Percentiles rank a stretch among this genome's conserved stretches.
These are phyloP conservation scores for Opeltia flavorubescens DNA, from an alignment of 495 filamentous ascomycete genomes.

Conservation along the genomic window DNA sequence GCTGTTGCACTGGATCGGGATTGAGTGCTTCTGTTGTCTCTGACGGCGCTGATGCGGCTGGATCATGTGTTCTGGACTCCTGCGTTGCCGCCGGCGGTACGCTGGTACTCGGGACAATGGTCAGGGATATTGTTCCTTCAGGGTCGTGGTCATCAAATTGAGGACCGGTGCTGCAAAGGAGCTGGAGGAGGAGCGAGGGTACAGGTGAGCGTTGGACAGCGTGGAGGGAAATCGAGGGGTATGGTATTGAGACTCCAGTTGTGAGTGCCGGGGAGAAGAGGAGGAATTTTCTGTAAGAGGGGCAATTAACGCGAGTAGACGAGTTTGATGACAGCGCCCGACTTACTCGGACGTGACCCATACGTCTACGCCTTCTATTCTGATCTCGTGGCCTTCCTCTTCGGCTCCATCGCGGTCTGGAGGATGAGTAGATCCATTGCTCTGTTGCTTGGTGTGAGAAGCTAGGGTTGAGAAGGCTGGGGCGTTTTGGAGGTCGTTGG, in stretches of 20 bases:
- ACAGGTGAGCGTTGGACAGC: slow-evolving; percentile 50
- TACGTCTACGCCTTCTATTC: slow-evolving; percentile 43
- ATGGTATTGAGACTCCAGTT: slow-evolving; percentile 65
- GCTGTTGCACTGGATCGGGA: slow-evolving; percentile 24
- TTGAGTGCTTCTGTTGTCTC: slow-evolving; percentile 23
- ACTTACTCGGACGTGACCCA: slow-evolving; percentile 74
- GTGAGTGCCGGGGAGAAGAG: slow-evolving; percentile 48
- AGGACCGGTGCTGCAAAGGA: slow-evolving; percentile 35
- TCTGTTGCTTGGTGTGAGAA: slow-evolving; percentile 20
- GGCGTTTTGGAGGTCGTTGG: slow-evolving; percentile 26
- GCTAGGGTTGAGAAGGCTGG: slow-evolving; percentile 30
- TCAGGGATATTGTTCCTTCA: slow-evolving; percentile 55
- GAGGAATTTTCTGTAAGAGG: slow-evolving; percentile 27
- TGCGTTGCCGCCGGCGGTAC: slow-evolving; percentile 15
- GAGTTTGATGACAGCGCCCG: no score
- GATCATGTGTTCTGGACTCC: slow-evolving; percentile 6
- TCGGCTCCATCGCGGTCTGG: slow-evolving; percentile 14
- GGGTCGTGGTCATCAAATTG: slow-evolving; percentile 38
- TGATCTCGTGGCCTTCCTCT: slow-evolving; percentile 15
- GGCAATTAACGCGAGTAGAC: not conserved
- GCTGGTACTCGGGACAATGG: slow-evolving; percentile 44
- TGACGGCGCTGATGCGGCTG: not conserved
- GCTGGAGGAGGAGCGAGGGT: slow-evolving; percentile 19
- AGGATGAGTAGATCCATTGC: slow-evolving; percentile 14
- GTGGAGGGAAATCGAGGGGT: slow-evolving; percentile 78